These are phyloP conservation scores for Kregervanrija delftensis DNA, from an alignment of 805 yeast species.

Conservation along the genomic window DNA sequence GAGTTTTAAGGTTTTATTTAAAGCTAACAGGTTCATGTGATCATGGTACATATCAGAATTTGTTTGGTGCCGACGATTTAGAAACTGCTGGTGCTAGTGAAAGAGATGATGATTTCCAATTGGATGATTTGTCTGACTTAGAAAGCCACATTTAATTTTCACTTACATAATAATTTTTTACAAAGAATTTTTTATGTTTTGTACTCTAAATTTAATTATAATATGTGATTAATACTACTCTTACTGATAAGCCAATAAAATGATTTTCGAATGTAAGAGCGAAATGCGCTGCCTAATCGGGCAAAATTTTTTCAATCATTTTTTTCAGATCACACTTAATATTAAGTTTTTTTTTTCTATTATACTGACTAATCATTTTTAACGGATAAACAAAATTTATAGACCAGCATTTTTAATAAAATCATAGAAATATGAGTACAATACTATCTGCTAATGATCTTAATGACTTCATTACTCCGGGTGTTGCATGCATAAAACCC, in stretches of 20 bases:
- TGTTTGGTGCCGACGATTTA: conserved; percentile 8
- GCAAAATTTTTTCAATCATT: too few relatives aligned
- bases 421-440: conserved; percentile 59
- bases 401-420: neutral
- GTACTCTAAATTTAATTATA: too few relatives aligned
- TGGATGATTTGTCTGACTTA: conserved; percentile 22
- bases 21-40: conserved; percentile 27
- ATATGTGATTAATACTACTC: too few relatives aligned
- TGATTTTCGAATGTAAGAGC: too few relatives aligned
- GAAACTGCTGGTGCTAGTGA: conserved; percentile 4
- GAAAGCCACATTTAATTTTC: conserved; percentile 8
- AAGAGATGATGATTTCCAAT: conserved; percentile 15
- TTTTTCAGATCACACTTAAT: neutral
- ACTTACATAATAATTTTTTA: neutral
- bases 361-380: neutral
- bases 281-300: too few relatives aligned
- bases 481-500: conserved; percentile 92
- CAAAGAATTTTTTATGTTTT: too few relatives aligned
- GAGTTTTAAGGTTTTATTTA: conserved; percentile 54
- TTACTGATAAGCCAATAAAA: too few relatives aligned
- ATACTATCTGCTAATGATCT: conserved; percentile 82
- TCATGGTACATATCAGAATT: conserved; percentile 11
- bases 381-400: neutral
- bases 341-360: neutral
- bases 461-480: conserved; percentile 92